A percentile compares a stretch with the other conserved stretches of the same genome.
These are phyloP conservation scores for Crucibulum laeve DNA, from an alignment of 768 basidiomycete species.

Conservation along the genomic window DNA sequence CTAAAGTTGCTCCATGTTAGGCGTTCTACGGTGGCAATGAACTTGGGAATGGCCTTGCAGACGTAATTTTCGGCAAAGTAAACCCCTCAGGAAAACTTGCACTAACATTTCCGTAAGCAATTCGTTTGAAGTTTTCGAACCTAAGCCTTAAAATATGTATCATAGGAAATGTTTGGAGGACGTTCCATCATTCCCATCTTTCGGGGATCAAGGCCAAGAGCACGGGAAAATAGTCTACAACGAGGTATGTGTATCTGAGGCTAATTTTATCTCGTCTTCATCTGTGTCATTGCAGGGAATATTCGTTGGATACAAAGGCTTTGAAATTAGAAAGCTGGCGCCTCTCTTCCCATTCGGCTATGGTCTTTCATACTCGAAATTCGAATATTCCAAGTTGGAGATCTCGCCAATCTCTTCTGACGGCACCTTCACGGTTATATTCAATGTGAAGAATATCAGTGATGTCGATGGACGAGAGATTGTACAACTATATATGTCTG, in stretches of 20 bases:
- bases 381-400: constrained; percentile 41
- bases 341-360: constrained; percentile 54
- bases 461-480: constrained; percentile 40
- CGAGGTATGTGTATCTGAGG: constrained; percentile 25
- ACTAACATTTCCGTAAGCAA: constrained; percentile 45
- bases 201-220: constrained; percentile 37
- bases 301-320: constrained; percentile 51
- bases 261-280: constrained; percentile 3
- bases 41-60: constrained; percentile 51
- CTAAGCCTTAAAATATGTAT: not conserved
- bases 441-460: constrained; percentile 43
- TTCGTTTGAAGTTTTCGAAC: not conserved
- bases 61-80: constrained; percentile 56
- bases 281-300: constrained; percentile 28
- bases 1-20: constrained; percentile 15
- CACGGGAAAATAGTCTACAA: constrained; percentile 41
- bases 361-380: constrained; percentile 59
- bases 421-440: constrained; percentile 33
- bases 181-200: constrained; percentile 42
- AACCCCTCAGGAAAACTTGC: constrained; percentile 58
- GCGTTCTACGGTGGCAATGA: constrained; percentile 55
- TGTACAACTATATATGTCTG: constrained; percentile 43
- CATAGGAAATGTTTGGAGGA: constrained; percentile 46
- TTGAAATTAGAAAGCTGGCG: constrained; percentile 35
- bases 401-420: constrained; percentile 25